phyloP scores from a whole-genome alignment of 352 stramenopile species.

The Pythium aphanidermatum region DNA sequence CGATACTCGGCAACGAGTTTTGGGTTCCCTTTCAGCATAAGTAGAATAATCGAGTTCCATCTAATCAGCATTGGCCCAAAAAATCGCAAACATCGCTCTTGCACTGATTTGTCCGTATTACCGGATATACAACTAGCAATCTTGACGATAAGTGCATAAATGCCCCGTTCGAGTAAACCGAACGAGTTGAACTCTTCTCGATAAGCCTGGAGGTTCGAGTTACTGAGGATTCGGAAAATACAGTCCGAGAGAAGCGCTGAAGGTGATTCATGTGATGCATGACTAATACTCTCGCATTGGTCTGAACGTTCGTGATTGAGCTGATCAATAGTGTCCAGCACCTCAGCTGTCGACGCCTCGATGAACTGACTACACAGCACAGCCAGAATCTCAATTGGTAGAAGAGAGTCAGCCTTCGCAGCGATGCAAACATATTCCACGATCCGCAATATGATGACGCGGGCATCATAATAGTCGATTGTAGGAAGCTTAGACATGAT shows the following conservation, averaged over 20 bases:
- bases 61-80: slow-evolving; percentile 33
- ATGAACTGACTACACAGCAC: slow-evolving; percentile 65
- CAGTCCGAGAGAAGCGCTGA: slow-evolving; percentile 49
- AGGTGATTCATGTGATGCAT: slow-evolving; percentile 9
- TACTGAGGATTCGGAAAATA: slow-evolving; percentile 56
- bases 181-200: slow-evolving; percentile 45
- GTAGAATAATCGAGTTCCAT: slow-evolving; percentile 32
- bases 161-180: slow-evolving; percentile 54
- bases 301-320: background rate
- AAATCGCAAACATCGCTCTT: slow-evolving; percentile 15
- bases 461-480: slow-evolving; percentile 46
- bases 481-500: slow-evolving; percentile 57
- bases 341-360: slow-evolving; percentile 32
- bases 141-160: slow-evolving; percentile 47
- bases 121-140: slow-evolving; percentile 34
- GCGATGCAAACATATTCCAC: slow-evolving; percentile 73
- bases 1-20: slow-evolving; percentile 45
- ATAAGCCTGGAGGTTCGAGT: slow-evolving; percentile 26
- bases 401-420: slow-evolving; percentile 30
- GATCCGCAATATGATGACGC: slow-evolving; percentile 65
- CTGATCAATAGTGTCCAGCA: slow-evolving; percentile 14
- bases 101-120: slow-evolving; percentile 5
- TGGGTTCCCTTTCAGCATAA: slow-evolving; percentile 51
- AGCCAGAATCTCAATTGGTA: slow-evolving; percentile 55
- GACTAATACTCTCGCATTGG: background rate